Evolutionary conservation across 192 early-diverging fungal genomes (phyloP).

Genomic region (Irineochytrium annulatum): DNA sequence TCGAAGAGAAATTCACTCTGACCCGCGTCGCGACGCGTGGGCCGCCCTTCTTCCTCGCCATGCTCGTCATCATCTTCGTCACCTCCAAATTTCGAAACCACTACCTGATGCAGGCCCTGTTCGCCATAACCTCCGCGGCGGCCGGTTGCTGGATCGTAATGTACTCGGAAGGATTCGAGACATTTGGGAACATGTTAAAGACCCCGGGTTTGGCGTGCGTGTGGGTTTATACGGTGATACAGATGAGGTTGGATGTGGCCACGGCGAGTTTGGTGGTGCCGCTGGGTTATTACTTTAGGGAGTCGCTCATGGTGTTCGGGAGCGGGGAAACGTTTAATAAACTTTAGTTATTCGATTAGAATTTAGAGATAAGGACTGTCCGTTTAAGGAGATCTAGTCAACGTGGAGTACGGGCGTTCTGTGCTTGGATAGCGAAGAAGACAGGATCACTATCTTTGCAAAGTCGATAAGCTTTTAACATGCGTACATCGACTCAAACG

Average conservation of each 20-base stretch:
- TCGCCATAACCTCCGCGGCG: slow-evolving; percentile 14
- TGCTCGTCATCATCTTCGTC: slow-evolving; percentile 23
- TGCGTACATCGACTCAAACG: no score
- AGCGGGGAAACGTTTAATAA: not conserved
- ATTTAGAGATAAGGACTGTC: no score
- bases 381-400: no score
- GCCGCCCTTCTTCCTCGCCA: slow-evolving; percentile 16
- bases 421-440: no score
- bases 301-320: not conserved
- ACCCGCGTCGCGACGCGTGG: slow-evolving; percentile 8
- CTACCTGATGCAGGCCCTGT: slow-evolving; percentile 10
- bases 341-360: no score
- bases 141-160: slow-evolving; percentile 17
- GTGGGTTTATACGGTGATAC: slow-evolving; percentile 36
- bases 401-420: no score
- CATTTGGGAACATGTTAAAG: slow-evolving; percentile 32
- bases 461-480: no score
- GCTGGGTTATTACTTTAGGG: slow-evolving; percentile 16
- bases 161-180: slow-evolving; percentile 9
- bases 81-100: slow-evolving; percentile 2
- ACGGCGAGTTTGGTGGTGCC: slow-evolving; percentile 8
- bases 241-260: slow-evolving; percentile 22
- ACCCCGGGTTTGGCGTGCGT: slow-evolving; percentile 35
- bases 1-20: slow-evolving; percentile 10
- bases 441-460: no score